Conservation (phyloP, 495 filamentous ascomycete species). For the Aspergillus sclerotioniger region DNA sequence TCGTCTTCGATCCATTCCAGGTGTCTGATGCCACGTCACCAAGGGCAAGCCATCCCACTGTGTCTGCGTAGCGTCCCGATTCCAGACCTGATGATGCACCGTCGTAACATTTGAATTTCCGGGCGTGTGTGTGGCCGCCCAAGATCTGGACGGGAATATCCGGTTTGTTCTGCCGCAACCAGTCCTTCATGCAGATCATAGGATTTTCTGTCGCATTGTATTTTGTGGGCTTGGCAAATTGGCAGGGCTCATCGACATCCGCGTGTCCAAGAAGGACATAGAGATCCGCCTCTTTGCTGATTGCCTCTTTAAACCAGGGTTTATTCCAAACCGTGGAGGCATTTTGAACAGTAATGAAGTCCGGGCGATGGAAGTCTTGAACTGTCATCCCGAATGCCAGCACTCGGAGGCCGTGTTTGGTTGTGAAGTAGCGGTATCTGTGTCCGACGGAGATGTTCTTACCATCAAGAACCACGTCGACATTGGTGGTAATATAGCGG, state of each 20-base stretch:
- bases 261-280: slow-evolving; percentile 42
- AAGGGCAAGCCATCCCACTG: slow-evolving; percentile 42
- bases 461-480: neutral
- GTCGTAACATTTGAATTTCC: slow-evolving; percentile 39
- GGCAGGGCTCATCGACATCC: slow-evolving; percentile 14
- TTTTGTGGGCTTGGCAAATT: slow-evolving; percentile 4
- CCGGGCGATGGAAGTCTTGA: neutral
- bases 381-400: neutral
- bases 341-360: neutral
- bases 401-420: neutral
- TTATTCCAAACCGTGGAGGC: neutral
- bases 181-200: slow-evolving; percentile 28
- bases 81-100: slow-evolving; percentile 32
- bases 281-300: slow-evolving; percentile 37
- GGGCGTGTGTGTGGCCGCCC: slow-evolving; percentile 40
- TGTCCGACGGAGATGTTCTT: neutral
- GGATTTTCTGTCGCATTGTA: slow-evolving; percentile 18
- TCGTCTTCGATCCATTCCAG: slow-evolving; percentile 2
- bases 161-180: slow-evolving; percentile 29
- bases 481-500: slow-evolving; percentile 5
- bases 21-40: slow-evolving; percentile 25
- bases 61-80: slow-evolving; percentile 44
- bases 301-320: slow-evolving; percentile 35
- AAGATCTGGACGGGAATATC: slow-evolving; percentile 38
- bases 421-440: slow-evolving; percentile 3